These are phyloP conservation scores for Cubamyces lactineus DNA, from an alignment of 768 basidiomycete genomes.

Conservation along the genomic window DNA sequence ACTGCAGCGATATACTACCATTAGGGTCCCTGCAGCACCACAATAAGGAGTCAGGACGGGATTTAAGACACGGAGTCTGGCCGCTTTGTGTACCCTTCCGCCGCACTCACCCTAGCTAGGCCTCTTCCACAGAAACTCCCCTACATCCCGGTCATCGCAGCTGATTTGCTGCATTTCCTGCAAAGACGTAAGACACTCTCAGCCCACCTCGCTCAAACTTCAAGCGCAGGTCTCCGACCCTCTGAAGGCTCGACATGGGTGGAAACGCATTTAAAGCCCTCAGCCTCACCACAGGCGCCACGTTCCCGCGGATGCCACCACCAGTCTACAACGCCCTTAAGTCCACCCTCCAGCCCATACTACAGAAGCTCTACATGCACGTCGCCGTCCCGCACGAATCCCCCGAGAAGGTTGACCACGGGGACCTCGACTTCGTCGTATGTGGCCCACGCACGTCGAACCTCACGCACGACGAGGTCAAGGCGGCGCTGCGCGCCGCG, in stretches of 20 bases:
- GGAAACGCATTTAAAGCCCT: constrained; percentile 64
- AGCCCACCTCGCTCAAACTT: too few relatives aligned
- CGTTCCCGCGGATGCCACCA: constrained; percentile 68
- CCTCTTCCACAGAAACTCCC: too few relatives aligned
- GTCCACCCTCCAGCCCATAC: constrained; percentile 42
- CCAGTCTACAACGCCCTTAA: constrained; percentile 56
- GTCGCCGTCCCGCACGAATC: constrained; percentile 64
- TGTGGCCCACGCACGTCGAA: constrained; percentile 41
- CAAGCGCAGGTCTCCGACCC: too few relatives aligned
- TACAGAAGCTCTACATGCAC: constrained; percentile 50
- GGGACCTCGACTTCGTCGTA: constrained; percentile 73
- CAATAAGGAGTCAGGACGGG: too few relatives aligned
- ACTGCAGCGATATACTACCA: too few relatives aligned
- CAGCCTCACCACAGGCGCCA: constrained; percentile 38
- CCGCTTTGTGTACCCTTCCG: too few relatives aligned
- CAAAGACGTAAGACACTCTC: too few relatives aligned
- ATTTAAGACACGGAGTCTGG: too few relatives aligned
- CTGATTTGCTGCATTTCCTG: too few relatives aligned
- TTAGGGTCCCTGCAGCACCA: too few relatives aligned
- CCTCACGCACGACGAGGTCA: constrained; percentile 28
- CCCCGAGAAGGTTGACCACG: constrained; percentile 66
- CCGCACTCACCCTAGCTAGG: too few relatives aligned
- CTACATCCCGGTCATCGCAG: too few relatives aligned
- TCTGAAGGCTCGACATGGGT: constrained; percentile 52
- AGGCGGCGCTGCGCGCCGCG: constrained; percentile 49